Conservation (phyloP, 371 early-diverging fungal species). For the Mucor saturninus region DNA sequence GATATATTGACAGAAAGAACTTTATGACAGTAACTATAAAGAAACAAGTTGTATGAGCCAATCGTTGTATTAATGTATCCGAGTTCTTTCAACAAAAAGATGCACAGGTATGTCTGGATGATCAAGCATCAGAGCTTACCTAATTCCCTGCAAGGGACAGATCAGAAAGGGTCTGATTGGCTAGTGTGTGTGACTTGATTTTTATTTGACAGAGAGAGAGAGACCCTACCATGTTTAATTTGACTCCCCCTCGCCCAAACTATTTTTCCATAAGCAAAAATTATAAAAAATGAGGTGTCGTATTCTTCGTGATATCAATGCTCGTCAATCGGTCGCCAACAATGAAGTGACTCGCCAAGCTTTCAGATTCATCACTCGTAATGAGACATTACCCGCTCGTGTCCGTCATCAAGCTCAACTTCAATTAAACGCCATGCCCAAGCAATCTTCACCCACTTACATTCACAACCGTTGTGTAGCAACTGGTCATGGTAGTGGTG, state of each 20-base stretch:
- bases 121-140: too few species aligned
- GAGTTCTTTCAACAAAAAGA: too few species aligned
- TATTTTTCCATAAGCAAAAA: background rate
- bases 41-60: too few species aligned
- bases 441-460: constrained; percentile 68
- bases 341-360: constrained; percentile 80
- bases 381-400: constrained; percentile 76
- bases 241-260: background rate
- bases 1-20: too few species aligned
- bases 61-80: too few species aligned
- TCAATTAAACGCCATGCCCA: constrained; percentile 76
- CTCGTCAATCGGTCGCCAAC: constrained; percentile 71
- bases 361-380: constrained; percentile 80
- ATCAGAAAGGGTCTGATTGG: background rate
- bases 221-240: constrained; percentile 1
- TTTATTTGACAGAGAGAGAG: background rate
- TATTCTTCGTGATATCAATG: constrained; percentile 77
- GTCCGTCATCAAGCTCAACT: constrained; percentile 85
- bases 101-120: too few species aligned
- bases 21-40: too few species aligned
- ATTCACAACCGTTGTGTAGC: constrained; percentile 82
- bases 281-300: constrained; percentile 52
- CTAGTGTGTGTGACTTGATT: background rate
- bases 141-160: too few species aligned
- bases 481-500: constrained; percentile 85